phyloP scores from a whole-genome alignment of 305 asterid species.

The Fraxinus xanthoxyloides region DNA sequence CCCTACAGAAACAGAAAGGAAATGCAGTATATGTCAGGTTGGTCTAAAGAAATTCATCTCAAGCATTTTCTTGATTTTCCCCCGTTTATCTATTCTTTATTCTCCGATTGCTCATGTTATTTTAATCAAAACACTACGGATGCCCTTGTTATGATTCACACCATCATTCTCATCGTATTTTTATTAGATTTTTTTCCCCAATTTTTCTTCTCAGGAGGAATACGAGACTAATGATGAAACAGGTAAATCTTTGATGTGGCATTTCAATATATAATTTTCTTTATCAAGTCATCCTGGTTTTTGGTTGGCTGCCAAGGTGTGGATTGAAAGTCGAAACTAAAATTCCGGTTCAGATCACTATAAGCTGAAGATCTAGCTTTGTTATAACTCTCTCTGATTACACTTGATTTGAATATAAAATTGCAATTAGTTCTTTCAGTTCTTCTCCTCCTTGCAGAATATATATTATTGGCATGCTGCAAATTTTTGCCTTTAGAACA shows the following conservation, averaged over 20 bases:
- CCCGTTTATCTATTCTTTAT: not conserved
- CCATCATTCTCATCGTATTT: not conserved
- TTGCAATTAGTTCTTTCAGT: not conserved
- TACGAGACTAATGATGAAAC: conserved; percentile 66
- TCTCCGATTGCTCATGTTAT: not conserved
- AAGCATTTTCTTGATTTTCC: not conserved
- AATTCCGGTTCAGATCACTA: not conserved
- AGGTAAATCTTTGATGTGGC: conserved; percentile 39
- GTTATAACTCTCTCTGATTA: not conserved
- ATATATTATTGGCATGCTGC: not conserved
- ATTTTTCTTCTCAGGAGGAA: conserved; percentile 59
- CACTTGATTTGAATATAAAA: not conserved
- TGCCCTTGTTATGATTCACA: no score
- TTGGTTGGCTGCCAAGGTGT: not conserved
- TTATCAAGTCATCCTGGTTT: not conserved
- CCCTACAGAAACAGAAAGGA: conserved; percentile 51
- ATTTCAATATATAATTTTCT: conserved; percentile 1
- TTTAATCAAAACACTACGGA: not conserved
- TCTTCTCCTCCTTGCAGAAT: not conserved
- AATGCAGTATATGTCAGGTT: conserved; percentile 95
- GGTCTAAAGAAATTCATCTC: not conserved
- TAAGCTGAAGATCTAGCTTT: not conserved
- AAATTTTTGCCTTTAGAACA: not conserved
- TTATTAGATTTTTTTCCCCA: not conserved
- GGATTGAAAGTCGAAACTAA: not conserved